Conservation (phyloP, 495 filamentous ascomycete species). For the Copromyces sp. region DNA sequence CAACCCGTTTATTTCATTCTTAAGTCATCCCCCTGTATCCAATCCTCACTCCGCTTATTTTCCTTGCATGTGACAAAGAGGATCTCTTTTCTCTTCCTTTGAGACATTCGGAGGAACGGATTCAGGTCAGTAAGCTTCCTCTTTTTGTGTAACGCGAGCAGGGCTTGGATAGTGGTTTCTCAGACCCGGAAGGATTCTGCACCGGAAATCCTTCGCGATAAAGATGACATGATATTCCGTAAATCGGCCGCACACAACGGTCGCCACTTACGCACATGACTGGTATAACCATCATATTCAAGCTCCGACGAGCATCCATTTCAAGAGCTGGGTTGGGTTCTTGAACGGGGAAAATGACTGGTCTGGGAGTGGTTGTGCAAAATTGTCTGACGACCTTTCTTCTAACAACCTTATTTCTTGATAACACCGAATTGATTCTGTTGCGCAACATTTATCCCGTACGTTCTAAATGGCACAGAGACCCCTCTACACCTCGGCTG, state of each 20-base stretch:
- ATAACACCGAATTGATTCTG: not conserved
- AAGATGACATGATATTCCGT: not conserved
- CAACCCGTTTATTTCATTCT: too few relatives aligned
- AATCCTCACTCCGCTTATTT: too few relatives aligned
- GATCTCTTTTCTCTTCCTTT: not conserved
- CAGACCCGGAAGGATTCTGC: not conserved
- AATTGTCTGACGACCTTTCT: not conserved
- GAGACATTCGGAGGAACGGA: not conserved
- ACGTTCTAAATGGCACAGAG: not conserved
- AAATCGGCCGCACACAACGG: not conserved
- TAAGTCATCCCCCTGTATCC: too few relatives aligned
- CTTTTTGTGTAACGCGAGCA: not conserved
- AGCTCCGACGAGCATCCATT: not conserved
- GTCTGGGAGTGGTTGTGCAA: not conserved
- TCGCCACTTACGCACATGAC: too few relatives aligned
- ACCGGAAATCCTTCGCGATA: not conserved
- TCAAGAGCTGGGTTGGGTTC: not conserved
- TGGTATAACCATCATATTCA: not conserved
- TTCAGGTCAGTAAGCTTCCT: not conserved
- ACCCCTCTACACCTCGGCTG: not conserved
- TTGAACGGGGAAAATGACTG: not conserved
- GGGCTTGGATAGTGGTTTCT: not conserved
- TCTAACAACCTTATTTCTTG: not conserved
- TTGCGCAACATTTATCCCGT: not conserved
- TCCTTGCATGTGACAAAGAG: not conserved